A percentile compares a stretch with the other conserved stretches of the same genome.
Conservation (phyloP, 176 grass and related monocot genomes). For the Oryza glaberrima region DNA sequence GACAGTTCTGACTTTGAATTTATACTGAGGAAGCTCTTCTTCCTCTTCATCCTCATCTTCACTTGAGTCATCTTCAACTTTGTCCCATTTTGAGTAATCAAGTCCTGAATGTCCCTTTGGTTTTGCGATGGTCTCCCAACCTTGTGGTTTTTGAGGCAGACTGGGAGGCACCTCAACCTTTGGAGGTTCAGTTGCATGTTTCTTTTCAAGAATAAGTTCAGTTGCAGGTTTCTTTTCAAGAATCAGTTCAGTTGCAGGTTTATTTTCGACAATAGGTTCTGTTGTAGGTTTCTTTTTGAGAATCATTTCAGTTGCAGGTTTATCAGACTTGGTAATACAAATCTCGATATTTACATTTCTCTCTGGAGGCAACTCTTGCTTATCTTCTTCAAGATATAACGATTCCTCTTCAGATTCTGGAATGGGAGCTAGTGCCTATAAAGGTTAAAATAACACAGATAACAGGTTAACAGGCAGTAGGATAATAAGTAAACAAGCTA, state of each 20-base stretch:
- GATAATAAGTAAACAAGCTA: conserved; percentile 4
- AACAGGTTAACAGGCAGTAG: not conserved
- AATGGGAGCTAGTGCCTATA: conserved; percentile 85
- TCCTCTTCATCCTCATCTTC: conserved; percentile 83
- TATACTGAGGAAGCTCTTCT: conserved; percentile 71
- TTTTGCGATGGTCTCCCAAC: conserved; percentile 74
- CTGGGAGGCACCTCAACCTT: conserved; percentile 24
- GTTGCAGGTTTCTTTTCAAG: conserved; percentile 22
- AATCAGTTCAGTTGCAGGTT: not conserved
- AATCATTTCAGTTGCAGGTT: not conserved
- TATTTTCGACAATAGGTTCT: not conserved
- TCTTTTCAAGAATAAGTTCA: not conserved
- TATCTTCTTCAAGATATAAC: conserved; percentile 58
- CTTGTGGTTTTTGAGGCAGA: conserved; percentile 44
- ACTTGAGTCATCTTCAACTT: conserved; percentile 78
- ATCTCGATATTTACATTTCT: conserved; percentile 31
- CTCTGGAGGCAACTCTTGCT: conserved; percentile 40
- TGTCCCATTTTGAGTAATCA: conserved; percentile 97
- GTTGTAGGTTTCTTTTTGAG: conserved; percentile 22
- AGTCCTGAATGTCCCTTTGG: conserved; percentile 91
- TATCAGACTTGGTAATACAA: conserved; percentile 11
- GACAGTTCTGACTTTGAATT: conserved; percentile 78
- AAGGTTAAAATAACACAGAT: conserved; percentile 36
- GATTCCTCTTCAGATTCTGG: conserved; percentile 88
- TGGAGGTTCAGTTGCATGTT: not conserved